A percentile compares a stretch with the other conserved stretches of the same genome.
Evolutionary conservation across 768 basidiomycete genomes (phyloP).

Genomic region (Arthromyces matolae): DNA sequence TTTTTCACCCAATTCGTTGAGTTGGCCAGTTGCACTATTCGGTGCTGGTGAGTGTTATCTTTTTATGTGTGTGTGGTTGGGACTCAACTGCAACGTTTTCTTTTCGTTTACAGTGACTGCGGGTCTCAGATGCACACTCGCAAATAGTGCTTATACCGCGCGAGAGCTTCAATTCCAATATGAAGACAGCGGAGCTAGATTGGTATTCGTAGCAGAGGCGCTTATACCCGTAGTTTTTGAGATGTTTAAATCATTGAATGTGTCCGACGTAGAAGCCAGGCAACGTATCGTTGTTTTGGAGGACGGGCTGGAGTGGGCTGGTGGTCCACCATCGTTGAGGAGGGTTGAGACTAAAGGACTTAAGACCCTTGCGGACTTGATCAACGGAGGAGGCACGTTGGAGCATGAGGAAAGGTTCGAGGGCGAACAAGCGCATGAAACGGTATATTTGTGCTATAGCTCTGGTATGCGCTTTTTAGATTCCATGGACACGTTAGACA

Average conservation of each 20-base stretch:
- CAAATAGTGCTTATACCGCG: conserved; percentile 68
- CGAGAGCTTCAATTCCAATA: conserved; percentile 73
- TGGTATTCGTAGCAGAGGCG: conserved; percentile 64
- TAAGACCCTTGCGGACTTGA: conserved; percentile 21
- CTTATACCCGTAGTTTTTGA: conserved; percentile 51
- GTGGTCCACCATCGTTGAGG: conserved; percentile 27
- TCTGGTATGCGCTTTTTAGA: conserved; percentile 23
- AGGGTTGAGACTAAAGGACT: not conserved
- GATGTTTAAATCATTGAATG: conserved; percentile 51
- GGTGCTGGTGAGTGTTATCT: conserved; percentile 35
- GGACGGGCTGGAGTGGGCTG: conserved; percentile 44
- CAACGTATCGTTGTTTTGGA: conserved; percentile 56
- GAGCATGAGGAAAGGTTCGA: conserved; percentile 52
- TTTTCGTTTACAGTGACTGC: conserved; percentile 44
- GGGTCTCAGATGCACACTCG: conserved; percentile 65
- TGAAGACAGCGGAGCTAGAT: conserved; percentile 56
- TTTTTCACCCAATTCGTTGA: conserved; percentile 65
- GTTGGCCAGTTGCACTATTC: conserved; percentile 45
- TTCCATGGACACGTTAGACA: not conserved
- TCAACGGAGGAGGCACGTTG: conserved; percentile 46
- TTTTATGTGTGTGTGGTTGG: not conserved
- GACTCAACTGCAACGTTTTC: not conserved
- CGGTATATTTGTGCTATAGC: conserved; percentile 62
- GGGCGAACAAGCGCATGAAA: conserved; percentile 51
- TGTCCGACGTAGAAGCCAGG: conserved; percentile 44